phyloP scores from a whole-genome alignment of 345 rosid species.

The Salix dunnii region DNA sequence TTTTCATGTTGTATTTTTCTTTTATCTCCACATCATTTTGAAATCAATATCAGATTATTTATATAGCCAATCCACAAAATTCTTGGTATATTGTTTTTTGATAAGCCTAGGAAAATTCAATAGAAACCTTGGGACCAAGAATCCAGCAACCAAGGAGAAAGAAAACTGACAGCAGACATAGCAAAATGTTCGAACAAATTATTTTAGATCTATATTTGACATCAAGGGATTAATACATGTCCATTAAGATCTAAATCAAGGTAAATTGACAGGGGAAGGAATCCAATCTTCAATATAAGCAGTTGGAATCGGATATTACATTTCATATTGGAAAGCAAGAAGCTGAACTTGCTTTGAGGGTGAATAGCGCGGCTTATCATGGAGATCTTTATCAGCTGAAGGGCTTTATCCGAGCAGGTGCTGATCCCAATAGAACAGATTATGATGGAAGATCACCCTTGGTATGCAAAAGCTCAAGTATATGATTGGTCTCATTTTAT shows the following conservation, averaged over 20 bases:
- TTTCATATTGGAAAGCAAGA: slow-evolving; percentile 93
- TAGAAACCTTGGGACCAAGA: too few relatives aligned
- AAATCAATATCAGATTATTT: background rate
- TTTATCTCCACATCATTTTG: background rate
- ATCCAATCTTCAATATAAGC: slow-evolving; percentile 60
- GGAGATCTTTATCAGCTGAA: slow-evolving; percentile 81
- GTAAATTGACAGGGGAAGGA: slow-evolving; percentile 60
- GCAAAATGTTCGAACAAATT: background rate
- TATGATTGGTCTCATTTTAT: background rate
- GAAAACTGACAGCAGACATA: too few relatives aligned
- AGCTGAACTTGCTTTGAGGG: slow-evolving; percentile 86
- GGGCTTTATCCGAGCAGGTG: slow-evolving; percentile 72
- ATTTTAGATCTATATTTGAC: background rate
- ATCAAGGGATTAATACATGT: background rate
- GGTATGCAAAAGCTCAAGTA: slow-evolving; percentile 40
- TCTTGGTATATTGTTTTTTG: too few relatives aligned
- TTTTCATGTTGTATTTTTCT: background rate
- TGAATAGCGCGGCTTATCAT: slow-evolving; percentile 77
- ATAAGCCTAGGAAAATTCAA: too few relatives aligned
- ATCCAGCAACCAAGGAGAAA: too few relatives aligned
- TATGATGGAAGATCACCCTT: slow-evolving; percentile 91
- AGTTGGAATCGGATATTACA: slow-evolving; percentile 73
- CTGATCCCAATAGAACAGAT: slow-evolving; percentile 82
- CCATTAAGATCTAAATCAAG: slow-evolving; percentile 7
- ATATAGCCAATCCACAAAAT: background rate